Evolutionary conservation across 2,329 filamentous ascomycete species (phyloP), one percentile per base, ranked within the genome.

Genomic region (Metarhizium robertsii): DNA sequence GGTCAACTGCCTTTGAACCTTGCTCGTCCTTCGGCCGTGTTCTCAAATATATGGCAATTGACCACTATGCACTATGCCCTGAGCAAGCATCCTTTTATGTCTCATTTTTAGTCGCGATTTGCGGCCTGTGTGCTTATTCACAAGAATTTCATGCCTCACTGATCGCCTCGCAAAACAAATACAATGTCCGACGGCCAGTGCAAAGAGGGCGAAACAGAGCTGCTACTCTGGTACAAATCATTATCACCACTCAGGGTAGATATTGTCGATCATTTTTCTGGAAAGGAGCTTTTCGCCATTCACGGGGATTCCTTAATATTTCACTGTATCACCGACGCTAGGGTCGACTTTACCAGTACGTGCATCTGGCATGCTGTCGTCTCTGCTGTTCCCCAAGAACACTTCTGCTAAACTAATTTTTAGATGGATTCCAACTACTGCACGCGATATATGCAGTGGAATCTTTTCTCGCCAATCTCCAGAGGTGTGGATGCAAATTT

Each of bases 231-330:
- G 61, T 56, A 56, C 43, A 42, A 51, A 63, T 59, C 25, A 25
- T 25, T 25, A 25, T 25, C 25, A 1, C 25, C 25, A 25, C 3
- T 25, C 25, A 25, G 25, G n/a, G 75, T 88, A 32, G 85, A 89
- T 61, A 77, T 91, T 2, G 80, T 90, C 4, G 86, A 87, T 45
- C 88, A 91, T 65, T 91, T 88, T 68, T 86, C 85, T 3, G 87
- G 88, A 25, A 82, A 81, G 57, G 87, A 90, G 64, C 75, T 86
- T 11, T 91, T 90, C 65, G 72, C 86, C 25, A 78, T 91, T 34
- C 85, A 91, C 60, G 87, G 87, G 34, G 86, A 92, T 62, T 86
- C 86, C 0, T 68, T 91, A n/a, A 71, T 91, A 11, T 71, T 82
- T 6, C 71, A 87, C 56, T 85, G 80, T 62, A 79, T 90, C 50